Evolutionary conservation across 208 protist species (phyloP), one percentile per base, ranked within the genome.

Genomic region (Trypanosoma cruzi): DNA sequence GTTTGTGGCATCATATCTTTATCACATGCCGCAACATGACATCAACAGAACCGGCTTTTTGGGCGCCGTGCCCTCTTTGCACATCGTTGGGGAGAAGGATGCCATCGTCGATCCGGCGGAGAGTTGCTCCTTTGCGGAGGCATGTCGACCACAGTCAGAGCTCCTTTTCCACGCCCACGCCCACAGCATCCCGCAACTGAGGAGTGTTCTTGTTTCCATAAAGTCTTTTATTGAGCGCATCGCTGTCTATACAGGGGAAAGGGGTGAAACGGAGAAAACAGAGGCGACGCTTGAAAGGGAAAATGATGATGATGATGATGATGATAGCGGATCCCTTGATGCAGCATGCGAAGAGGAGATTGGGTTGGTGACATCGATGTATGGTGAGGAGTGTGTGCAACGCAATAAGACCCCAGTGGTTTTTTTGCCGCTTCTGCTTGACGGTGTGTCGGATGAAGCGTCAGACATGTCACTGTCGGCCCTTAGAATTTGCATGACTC

Each of bases 81-180:
- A 96, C 75, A 80, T 96, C 44, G 70, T 96, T 18, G 91, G 91
- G 10, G 76, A 66, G 49, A 85, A 87, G 61, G 91, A 96, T 42
- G 40, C 57, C 26, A 82, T 96, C 49, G 90, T 96, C n/a, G 29
- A 71, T 0, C 73, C 86, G 10, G 76, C 55, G 44, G 88, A 90
- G 66, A 92, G 85, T 52, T 48, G 54, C 0, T 68, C 68, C n/a
- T 89, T 96, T 60, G 80, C 81, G 26, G 56, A 73, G 64, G 84
- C 76, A 8, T 92, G 86, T 62, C 80, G 80, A 46, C 68, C 77
- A 16, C 49, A 78, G 16, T 81, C 83, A 20, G 75, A 78, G 29
- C n/a, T 86, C 22, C 56, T 90, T 36, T 58, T 77, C 14, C 91
- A 96, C 76, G 88, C 89, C 18, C 91, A 96, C 75, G 88, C 84